Conservation (phyloP, 1,284 basidiomycete species). For the Rhodotorula mucilaginosa region DNA sequence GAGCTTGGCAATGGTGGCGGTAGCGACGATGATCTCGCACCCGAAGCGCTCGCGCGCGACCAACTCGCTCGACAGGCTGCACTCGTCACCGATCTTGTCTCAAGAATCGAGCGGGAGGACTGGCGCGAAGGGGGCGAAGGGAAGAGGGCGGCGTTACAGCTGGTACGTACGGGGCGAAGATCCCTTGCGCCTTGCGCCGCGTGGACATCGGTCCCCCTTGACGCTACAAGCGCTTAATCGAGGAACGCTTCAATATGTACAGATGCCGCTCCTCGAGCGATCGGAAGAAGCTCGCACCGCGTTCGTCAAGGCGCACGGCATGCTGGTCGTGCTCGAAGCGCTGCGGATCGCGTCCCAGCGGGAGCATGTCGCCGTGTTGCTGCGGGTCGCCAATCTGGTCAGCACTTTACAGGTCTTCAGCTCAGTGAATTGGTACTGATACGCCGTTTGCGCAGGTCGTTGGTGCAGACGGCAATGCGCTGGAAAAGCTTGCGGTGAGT, state of each 20-base stretch:
- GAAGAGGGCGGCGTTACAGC: conserved; percentile 77
- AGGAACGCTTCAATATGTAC: not conserved
- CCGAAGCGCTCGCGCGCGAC: conserved; percentile 76
- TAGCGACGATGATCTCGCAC: conserved; percentile 70
- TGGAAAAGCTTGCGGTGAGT: conserved; percentile 89
- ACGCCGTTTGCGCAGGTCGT: conserved; percentile 65
- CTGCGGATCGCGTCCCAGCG: conserved; percentile 75
- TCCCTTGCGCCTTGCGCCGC: no score
- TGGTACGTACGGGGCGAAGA: conserved; percentile 57
- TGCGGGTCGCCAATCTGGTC: conserved; percentile 87
- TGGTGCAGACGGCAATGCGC: conserved; percentile 73
- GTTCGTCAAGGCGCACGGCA: conserved; percentile 85
- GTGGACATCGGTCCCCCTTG: no score
- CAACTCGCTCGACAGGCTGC: conserved; percentile 81
- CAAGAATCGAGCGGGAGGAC: conserved; percentile 61
- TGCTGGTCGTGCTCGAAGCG: conserved; percentile 89
- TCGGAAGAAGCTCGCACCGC: conserved; percentile 85
- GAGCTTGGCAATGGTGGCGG: not conserved
- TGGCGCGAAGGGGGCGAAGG: conserved; percentile 66
- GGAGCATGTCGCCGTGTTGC: conserved; percentile 73
- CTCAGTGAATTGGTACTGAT: not conserved
- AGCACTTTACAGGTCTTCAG: conserved; percentile 35
- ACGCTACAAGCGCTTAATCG: not conserved
- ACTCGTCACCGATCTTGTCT: conserved; percentile 77
- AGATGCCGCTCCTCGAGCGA: conserved; percentile 76